Evolutionary conservation across 2,329 filamentous ascomycete genomes (phyloP), one percentile per base, ranked within the genome.

Genomic region (Fusarium zealandicum): DNA sequence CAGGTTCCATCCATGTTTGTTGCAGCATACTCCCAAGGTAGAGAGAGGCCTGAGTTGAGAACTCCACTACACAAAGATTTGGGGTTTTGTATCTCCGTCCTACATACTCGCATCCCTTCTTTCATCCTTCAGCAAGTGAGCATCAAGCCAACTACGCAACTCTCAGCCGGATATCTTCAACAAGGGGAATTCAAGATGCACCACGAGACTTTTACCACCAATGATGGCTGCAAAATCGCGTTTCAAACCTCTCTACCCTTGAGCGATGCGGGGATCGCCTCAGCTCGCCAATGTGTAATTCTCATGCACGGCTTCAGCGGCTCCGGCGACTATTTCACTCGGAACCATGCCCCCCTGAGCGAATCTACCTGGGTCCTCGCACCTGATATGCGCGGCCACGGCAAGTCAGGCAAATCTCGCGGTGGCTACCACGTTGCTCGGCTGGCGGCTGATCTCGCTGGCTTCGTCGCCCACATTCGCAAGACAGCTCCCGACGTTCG

Each of bases 221-320:
- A 65, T 31, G 66, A 68, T 49, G 66, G 64, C 20, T 68, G 60
- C 30, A 64, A 53, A 12, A 61, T 68, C 25, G 56, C 43, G 12
- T 68, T 67, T 10, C 55, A 65, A 37, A 57, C 66, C 9, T 68
- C 66, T 8, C 16, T 66, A 7, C 62, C 56, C 16, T 41, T 68
- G 17, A 39, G 45, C 20, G 47, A 42, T 32, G 17, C 36, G 40
- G 41, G 20, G 42, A 41, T 22, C 31, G 13, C 27, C 41, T 25
- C 45, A 47, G 28, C 45, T 28, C 28, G 25, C 33, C 62, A 49
- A 45, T 68, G 66, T 36, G 54, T 67, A 17, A 18, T 68, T 33
- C 63, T 68, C 38, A 68, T 68, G 64, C 66, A 68, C 38, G 66
- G 66, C 25, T 68, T 68, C 62, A 68, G 66, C 28, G 66, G 66